phyloP scores from a whole-genome alignment of 331 rosid genomes.

The Rhamnella rubrinervis region DNA sequence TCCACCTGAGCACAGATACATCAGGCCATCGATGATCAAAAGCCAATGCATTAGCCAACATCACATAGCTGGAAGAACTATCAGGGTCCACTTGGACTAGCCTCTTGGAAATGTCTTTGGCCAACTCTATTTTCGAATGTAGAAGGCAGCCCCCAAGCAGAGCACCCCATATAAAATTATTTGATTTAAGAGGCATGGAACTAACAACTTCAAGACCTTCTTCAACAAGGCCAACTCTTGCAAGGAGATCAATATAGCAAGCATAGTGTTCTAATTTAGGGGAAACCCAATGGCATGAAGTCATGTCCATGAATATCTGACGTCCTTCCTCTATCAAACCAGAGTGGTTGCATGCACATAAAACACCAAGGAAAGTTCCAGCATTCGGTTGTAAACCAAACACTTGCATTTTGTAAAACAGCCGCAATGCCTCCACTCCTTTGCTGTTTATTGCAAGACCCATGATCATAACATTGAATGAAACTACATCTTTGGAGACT shows the following conservation, averaged over 20 bases:
- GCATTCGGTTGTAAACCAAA: conserved; percentile 47
- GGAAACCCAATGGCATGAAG: conserved; percentile 16
- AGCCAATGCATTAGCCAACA: conserved; percentile 65
- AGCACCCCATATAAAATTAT: conserved; percentile 66
- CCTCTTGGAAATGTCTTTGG: conserved; percentile 45
- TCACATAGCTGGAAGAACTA: conserved; percentile 50
- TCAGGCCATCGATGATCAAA: conserved; percentile 45
- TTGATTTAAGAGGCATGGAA: conserved; percentile 55
- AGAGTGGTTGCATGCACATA: conserved; percentile 63
- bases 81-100: conserved; percentile 52
- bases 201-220: conserved; percentile 47
- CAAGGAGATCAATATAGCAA: conserved; percentile 64
- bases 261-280: conserved; percentile 58
- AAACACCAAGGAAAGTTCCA: conserved; percentile 48
- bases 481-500: conserved; percentile 52
- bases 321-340: conserved; percentile 49
- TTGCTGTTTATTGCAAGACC: conserved; percentile 59
- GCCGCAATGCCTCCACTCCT: conserved; percentile 52
- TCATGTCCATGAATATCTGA: conserved; percentile 39
- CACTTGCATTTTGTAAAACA: conserved; percentile 44
- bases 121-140: conserved; percentile 50
- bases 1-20: conserved; percentile 38
- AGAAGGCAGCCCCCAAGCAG: conserved; percentile 57
- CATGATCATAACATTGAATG: conserved; percentile 60
- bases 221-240: conserved; percentile 50